Evolutionary conservation across 257 asterid genomes (phyloP).

Genomic region (Rauvolfia tetraphylla): DNA sequence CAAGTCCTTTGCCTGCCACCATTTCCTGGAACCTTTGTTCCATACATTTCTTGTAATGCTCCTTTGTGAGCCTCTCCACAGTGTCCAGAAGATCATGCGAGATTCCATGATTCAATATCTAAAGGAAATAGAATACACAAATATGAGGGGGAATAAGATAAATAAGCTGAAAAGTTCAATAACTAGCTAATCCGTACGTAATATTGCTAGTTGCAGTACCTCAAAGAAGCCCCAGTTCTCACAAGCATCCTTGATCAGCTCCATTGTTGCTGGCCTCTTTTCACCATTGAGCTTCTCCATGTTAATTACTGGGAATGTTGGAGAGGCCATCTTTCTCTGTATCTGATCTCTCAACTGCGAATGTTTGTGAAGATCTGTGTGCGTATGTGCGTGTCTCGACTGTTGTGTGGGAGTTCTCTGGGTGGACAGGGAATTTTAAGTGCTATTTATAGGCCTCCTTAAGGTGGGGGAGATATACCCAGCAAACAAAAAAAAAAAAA

Average conservation of each 20-base stretch:
- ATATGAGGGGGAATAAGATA: background rate
- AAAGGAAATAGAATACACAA: background rate
- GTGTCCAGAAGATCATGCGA: constrained; percentile 52
- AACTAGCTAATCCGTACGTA: background rate
- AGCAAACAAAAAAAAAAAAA: too few relatives aligned
- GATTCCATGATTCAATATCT: constrained; percentile 64
- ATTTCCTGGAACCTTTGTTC: constrained; percentile 61
- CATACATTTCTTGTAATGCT: constrained; percentile 58
- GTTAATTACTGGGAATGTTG: constrained; percentile 49
- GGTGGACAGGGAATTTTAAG: constrained; percentile 15
- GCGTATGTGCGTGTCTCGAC: background rate
- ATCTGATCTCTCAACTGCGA: background rate
- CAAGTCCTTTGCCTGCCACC: constrained; percentile 58
- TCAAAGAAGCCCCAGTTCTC: constrained; percentile 79
- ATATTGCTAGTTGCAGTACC: constrained; percentile 23
- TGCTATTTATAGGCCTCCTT: constrained; percentile 43
- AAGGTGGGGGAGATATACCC: background rate
- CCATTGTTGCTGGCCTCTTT: constrained; percentile 56
- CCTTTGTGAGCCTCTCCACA: constrained; percentile 57
- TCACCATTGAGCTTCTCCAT: constrained; percentile 61
- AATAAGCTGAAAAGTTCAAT: background rate
- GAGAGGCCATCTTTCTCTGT: constrained; percentile 24
- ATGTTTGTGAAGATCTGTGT: background rate
- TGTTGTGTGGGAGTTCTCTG: background rate
- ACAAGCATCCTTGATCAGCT: constrained; percentile 56